Base-by-base conservation (phyloP, 371 early-diverging fungal genomes). In the Rhizopus microsporus region DNA sequence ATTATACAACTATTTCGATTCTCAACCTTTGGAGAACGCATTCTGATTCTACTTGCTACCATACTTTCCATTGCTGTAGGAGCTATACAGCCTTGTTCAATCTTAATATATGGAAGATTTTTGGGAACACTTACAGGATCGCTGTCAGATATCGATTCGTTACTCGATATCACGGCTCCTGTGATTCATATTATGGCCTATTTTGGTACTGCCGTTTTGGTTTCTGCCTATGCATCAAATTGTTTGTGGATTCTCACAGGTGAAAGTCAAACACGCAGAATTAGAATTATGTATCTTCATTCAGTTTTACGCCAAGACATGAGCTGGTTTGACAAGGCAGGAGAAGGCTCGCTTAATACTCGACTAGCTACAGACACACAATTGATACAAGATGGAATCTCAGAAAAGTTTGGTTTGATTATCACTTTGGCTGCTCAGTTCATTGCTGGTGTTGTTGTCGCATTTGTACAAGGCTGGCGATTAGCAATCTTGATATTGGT, bases 271-370 rank as follows among this genome's bases (percentile, higher is more conserved):
- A 62, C 69, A 5, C 62, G 72, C 16, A 57, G 72, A n/a, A 77
- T 77, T n/a, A 61, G 74, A 58, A 43, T 43, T 15, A n/a, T 43
- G 4, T 92, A 87, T 43, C 80, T 93, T 48, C 75, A 75, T 38
- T 70, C 93, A 0, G 75, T 93, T 31, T 65, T 97, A 31, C 82
- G 88, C 6, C 95, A 96, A 70, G 91, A 96, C 30, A 83, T 92
- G 51, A 84, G 82, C 12, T 97, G 90, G 88, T 95, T 93, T 62
- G 98, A 97, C 59, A 65, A 72, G 8, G 68, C 78, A 17, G 75
- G 78, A 60, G 59, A 70, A 48, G 88, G 88, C 16, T 87, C 88
- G 49, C 65, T 86, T 40, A 88, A 85, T 29, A 86, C 88, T 12
- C 81, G 91, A 38, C 78, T 92, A 5, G 82, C 88, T 10, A 73